Conservation (phyloP, 2,329 filamentous ascomycete genomes). For the Phialocephala sp. region DNA sequence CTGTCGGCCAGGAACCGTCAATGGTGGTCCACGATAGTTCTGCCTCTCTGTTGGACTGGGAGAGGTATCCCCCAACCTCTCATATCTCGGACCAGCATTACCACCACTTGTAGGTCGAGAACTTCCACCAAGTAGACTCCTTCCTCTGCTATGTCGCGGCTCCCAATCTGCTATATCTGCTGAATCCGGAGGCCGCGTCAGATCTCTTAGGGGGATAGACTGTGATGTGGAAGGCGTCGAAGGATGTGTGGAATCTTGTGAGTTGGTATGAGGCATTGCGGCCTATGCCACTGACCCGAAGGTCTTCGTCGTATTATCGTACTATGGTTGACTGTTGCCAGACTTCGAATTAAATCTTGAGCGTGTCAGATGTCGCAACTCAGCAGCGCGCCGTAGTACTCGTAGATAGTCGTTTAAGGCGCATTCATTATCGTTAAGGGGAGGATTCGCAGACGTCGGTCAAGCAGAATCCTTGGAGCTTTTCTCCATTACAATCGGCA, state of each 20-base stretch:
- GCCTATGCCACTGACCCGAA: conserved; percentile 32
- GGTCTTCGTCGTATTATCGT: conserved; percentile 26
- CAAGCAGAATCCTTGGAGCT: background rate
- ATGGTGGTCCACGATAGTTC: conserved; percentile 23
- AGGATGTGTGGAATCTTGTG: conserved; percentile 48
- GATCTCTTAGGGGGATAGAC: conserved; percentile 70
- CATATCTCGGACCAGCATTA: conserved; percentile 39
- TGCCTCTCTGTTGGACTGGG: conserved; percentile 36
- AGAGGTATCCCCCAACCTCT: conserved; percentile 40
- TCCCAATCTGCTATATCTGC: conserved; percentile 36
- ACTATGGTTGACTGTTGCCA: conserved; percentile 16
- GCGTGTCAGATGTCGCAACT: conserved; percentile 19
- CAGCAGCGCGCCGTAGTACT: background rate
- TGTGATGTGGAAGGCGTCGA: conserved; percentile 60
- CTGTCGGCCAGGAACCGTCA: conserved; percentile 24
- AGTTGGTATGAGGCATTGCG: conserved; percentile 55
- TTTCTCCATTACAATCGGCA: background rate
- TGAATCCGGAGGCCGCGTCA: conserved; percentile 48
- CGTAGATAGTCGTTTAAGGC: background rate
- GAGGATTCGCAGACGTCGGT: conserved; percentile 6
- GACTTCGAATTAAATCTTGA: conserved; percentile 8
- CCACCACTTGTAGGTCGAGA: conserved; percentile 38
- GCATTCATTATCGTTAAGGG: background rate
- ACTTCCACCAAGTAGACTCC: conserved; percentile 40
- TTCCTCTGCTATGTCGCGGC: conserved; percentile 39